Evolutionary conservation across 176 grass and related monocot species (phyloP).

Genomic region (Hsuehochloa calcarea): DNA sequence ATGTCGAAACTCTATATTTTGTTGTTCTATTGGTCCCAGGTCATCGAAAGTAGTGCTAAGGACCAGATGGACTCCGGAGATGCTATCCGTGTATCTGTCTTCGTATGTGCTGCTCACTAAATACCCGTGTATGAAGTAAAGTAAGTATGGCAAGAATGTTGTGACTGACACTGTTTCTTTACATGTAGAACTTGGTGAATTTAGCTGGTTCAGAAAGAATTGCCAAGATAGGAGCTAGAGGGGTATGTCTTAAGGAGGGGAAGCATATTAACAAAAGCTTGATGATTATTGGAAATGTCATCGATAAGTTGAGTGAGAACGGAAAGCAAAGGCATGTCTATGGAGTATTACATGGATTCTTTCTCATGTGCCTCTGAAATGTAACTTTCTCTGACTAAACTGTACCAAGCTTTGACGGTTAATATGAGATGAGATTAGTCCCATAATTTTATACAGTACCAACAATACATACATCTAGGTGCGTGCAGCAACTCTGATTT

Average conservation of each 20-base stretch:
- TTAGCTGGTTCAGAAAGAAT: constrained; percentile 94
- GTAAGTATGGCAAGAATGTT: no score
- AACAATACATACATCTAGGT: no score
- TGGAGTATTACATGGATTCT: neutral
- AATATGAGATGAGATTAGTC: no score
- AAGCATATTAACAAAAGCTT: constrained; percentile 97
- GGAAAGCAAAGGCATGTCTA: constrained; percentile 69
- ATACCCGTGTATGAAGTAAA: no score
- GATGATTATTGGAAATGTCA: constrained; percentile 94
- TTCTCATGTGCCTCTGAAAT: neutral
- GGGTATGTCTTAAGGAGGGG: constrained; percentile 79
- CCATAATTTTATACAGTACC: no score
- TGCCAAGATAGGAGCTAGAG: constrained; percentile 80
- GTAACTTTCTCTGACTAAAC: neutral
- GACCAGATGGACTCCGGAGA: no score
- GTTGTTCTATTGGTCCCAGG: no score
- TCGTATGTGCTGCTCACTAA: no score
- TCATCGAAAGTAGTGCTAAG: no score
- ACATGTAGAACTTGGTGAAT: constrained; percentile 86
- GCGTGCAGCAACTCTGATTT: no score
- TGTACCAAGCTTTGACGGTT: neutral
- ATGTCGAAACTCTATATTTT: no score
- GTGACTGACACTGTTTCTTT: constrained; percentile 15
- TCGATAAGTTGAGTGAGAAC: constrained; percentile 89
- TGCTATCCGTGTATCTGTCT: no score